These are phyloP conservation scores for Scutellaria galericulata DNA, from an alignment of 257 asterid species.

Conservation along the genomic window DNA sequence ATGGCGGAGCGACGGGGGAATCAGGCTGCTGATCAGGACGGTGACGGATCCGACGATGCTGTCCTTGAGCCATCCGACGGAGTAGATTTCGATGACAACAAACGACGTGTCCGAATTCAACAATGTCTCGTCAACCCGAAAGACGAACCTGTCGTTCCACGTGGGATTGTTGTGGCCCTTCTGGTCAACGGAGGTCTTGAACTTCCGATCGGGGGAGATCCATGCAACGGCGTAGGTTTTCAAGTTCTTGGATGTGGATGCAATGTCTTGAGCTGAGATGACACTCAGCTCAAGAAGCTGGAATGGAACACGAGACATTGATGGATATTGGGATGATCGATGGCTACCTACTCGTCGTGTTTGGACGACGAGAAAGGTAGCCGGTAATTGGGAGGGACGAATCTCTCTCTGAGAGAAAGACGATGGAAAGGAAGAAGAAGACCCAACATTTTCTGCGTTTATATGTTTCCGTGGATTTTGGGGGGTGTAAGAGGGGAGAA, in stretches of 20 bases:
- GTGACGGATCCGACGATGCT: conserved; percentile 44
- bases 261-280: conserved; percentile 72
- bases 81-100: conserved; percentile 42
- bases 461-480: too few species aligned
- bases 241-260: conserved; percentile 41
- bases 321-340: background rate
- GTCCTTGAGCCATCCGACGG: conserved; percentile 46
- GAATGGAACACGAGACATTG: conserved; percentile 47
- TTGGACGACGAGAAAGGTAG: conserved; percentile 33
- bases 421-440: too few species aligned
- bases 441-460: too few species aligned
- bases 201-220: conserved; percentile 55
- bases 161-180: conserved; percentile 62
- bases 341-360: conserved; percentile 23
- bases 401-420: too few species aligned
- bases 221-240: conserved; percentile 63
- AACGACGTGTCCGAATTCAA: conserved; percentile 53
- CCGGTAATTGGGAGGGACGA: background rate
- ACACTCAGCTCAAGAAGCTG: conserved; percentile 67
- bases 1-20: conserved; percentile 45
- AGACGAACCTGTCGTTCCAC: conserved; percentile 71
- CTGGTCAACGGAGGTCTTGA: conserved; percentile 51
- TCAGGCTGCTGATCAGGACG: conserved; percentile 40
- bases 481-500: too few species aligned
- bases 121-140: conserved; percentile 53